A percentile compares a stretch with the other conserved stretches of the same genome.
Evolutionary conservation across 148 eudicot species (phyloP).

Genomic region (Fagopyrum tataricum): DNA sequence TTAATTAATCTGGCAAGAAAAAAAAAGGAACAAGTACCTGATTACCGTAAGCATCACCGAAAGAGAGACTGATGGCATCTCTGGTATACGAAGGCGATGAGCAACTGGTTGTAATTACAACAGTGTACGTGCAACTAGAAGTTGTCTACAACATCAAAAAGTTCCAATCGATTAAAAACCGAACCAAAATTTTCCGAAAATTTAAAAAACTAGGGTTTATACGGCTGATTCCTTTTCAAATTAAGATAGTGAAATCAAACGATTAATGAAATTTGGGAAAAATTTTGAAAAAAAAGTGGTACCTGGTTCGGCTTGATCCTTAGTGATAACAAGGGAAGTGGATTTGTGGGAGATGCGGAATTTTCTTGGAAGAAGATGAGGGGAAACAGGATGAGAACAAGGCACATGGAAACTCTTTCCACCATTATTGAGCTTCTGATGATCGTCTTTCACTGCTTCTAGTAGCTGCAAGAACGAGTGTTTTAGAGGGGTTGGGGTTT

Average conservation of each 20-base stretch:
- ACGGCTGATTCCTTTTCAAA: neutral
- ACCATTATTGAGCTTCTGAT: neutral
- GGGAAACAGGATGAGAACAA: slow-evolving; percentile 19
- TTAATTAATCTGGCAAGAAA: neutral
- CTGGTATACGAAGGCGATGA: slow-evolving; percentile 38
- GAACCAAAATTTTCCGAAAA: neutral
- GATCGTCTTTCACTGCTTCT: neutral
- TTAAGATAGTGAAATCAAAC: neutral
- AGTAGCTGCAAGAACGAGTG: neutral
- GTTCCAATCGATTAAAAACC: neutral
- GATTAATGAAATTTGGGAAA: neutral
- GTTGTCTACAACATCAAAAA: slow-evolving; percentile 8
- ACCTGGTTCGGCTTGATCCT: slow-evolving; percentile 37
- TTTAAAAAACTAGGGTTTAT: neutral
- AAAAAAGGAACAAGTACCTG: slow-evolving; percentile 27
- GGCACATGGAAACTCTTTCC: neutral
- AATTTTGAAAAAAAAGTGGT: neutral
- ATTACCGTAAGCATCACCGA: slow-evolving; percentile 57
- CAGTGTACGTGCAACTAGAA: slow-evolving; percentile 34
- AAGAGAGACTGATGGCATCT: slow-evolving; percentile 45
- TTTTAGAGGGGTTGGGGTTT: no score
- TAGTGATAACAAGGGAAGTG: slow-evolving; percentile 31
- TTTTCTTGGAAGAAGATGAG: slow-evolving; percentile 16
- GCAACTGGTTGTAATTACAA: slow-evolving; percentile 46
- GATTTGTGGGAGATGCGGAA: slow-evolving; percentile 11